Base-by-base conservation (phyloP, 805 yeast genomes). In the Barnettozyma sucrosica region DNA sequence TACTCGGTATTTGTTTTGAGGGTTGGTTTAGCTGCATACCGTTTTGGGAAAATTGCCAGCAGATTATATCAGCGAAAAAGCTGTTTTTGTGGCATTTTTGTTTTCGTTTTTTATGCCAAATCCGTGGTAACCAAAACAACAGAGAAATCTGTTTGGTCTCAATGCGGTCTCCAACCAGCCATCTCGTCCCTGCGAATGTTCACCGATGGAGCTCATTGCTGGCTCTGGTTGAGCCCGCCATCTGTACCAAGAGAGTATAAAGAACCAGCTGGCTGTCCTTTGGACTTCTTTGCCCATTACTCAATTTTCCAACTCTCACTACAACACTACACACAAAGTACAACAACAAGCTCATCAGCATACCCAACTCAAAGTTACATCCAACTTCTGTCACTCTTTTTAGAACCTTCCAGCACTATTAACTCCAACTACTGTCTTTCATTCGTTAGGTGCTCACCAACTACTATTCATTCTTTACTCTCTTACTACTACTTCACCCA, bases 381-480 rank as follows among this genome's bases (percentile, higher is more conserved):
- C 62, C 57, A 58, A 59, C 64, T 57, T 55, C 45, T 44, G 62
- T 59, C 63, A 46, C 48, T 58, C 64, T 26, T 54, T 57, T 39
- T 14, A 13, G 20, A 18, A 7, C 44, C 10, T 23, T 2, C 19
- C 25, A 37, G 41, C 48, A 37, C 47, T 45, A 47, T 34, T 23
- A 45, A 42, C 45, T 41, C 55, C 54, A 56, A 55, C 59, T 56
- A 51, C 46, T 38, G 54, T 49, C 58, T 44, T 46, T 50, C 54
- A 45, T 54, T 59, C 47, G 51, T 53, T 50, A 55, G 52, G 59
- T 55, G 51, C 54, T 26, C 51, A 44, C 54, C 52, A 48, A 55
- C 59, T 54, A 51, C 39, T 51, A 46, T 51, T 49, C 58, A 50
- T 36, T 51, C 58, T 24, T 46, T 54, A 41, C 41, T 38, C 41